These are phyloP conservation scores for Magnaporthales sp. DNA, from an alignment of 2,329 filamentous ascomycete species.

Conservation along the genomic window DNA sequence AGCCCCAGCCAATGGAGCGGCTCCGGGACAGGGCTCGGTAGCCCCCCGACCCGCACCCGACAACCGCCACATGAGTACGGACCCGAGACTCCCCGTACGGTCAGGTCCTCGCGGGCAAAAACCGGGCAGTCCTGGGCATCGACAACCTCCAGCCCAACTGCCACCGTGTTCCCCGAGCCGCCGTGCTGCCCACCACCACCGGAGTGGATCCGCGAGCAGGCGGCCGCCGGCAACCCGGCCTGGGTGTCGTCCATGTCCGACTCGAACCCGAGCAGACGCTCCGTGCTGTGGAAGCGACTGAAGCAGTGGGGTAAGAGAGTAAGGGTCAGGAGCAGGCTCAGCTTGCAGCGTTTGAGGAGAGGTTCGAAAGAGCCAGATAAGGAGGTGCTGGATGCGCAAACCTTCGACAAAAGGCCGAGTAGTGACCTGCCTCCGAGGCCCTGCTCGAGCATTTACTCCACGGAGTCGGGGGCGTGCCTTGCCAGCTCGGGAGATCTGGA, in stretches of 20 bases:
- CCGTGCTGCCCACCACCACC: conserved; percentile 4
- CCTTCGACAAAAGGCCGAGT: neutral
- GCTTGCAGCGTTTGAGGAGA: neutral
- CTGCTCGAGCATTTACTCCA: neutral
- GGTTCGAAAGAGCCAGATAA: neutral
- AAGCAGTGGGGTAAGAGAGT: conserved; percentile 2
- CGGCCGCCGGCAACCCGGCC: conserved; percentile 1
- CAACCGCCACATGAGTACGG: neutral
- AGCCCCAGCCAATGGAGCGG: neutral
- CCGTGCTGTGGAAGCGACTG: neutral
- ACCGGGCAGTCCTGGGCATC: neutral
- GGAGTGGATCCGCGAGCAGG: conserved; percentile 6
- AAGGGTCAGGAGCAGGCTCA: neutral
- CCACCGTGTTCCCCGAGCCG: neutral
- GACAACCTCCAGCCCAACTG: neutral
- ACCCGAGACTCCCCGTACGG: neutral
- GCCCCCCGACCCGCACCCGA: too few relatives aligned
- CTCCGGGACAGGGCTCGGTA: too few relatives aligned
- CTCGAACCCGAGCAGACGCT: neutral
- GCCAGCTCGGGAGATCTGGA: neutral
- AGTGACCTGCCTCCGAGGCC: neutral
- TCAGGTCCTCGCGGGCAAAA: neutral
- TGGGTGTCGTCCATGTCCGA: neutral
- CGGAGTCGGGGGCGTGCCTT: neutral
- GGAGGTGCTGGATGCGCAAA: neutral